Percentiles rank a stretch among this genome's conserved stretches.
phyloP scores from a whole-genome alignment of 169 alveolate species.

The Cryptosporidium meleagridis region DNA sequence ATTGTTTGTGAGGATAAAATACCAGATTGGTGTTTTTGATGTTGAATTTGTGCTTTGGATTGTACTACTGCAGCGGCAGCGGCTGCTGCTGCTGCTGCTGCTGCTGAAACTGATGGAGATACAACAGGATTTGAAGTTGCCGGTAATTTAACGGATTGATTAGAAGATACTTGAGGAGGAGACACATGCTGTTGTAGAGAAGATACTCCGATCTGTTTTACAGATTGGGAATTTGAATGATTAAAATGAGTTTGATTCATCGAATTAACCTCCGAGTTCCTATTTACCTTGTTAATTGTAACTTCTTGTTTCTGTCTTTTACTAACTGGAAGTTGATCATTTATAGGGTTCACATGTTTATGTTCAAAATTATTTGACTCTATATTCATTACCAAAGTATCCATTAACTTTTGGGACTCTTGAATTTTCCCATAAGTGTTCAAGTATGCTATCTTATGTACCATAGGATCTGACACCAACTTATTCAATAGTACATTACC shows the following conservation, averaged over 20 bases:
- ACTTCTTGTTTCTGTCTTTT: conserved; percentile 50
- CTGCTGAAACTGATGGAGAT: conserved; percentile 32
- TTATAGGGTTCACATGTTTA: background rate
- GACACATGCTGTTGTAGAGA: background rate
- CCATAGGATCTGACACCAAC: conserved; percentile 32
- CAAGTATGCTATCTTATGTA: conserved; percentile 50
- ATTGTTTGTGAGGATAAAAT: background rate
- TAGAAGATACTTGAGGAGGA: background rate
- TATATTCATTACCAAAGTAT: conserved; percentile 10
- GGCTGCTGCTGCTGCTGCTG: conserved; percentile 69
- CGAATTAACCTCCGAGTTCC: background rate
- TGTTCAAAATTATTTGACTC: conserved; percentile 20
- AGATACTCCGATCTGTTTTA: background rate
- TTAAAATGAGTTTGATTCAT: background rate
- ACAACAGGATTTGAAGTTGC: background rate
- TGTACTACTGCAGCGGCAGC: conserved; percentile 67
- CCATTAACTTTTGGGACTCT: conserved; percentile 36
- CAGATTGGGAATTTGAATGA: conserved; percentile 18
- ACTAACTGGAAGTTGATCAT: conserved; percentile 11
- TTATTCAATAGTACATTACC: conserved; percentile 16
- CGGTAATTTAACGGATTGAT: background rate
- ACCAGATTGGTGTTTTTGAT: conserved; percentile 6
- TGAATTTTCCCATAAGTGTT: conserved; percentile 55
- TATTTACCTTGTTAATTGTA: background rate
- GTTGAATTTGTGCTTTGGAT: conserved; percentile 49